A percentile compares a stretch with the other conserved stretches of the same genome.
These are phyloP conservation scores for Lotmaria passim DNA, from an alignment of 208 protist genomes.

Conservation along the genomic window DNA sequence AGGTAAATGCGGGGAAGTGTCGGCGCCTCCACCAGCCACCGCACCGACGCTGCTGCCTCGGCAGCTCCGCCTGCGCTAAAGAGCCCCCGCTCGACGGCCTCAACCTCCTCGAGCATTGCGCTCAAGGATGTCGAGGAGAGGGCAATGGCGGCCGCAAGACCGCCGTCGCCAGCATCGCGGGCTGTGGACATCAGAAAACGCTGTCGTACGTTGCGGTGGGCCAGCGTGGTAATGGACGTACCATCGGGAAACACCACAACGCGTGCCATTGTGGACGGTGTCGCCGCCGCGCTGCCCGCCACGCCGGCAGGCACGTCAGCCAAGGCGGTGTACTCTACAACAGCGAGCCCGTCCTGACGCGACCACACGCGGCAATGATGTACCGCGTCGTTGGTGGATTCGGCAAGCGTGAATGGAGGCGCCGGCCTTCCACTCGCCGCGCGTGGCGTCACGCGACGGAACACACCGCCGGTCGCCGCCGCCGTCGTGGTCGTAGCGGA, in stretches of 20 bases:
- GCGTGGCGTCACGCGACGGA: conserved; percentile 18
- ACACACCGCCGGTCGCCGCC: background rate
- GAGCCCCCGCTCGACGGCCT: conserved; percentile 25
- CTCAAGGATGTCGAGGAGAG: conserved; percentile 30
- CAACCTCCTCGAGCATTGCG: conserved; percentile 29
- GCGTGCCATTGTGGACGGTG: conserved; percentile 20
- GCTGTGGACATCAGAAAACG: background rate
- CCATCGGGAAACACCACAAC: conserved; percentile 37
- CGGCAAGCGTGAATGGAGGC: conserved; percentile 28
- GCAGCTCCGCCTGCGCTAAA: background rate
- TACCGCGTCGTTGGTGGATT: conserved; percentile 53
- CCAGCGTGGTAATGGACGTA: conserved; percentile 37
- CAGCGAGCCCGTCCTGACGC: conserved; percentile 67
- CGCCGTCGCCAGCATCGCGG: background rate
- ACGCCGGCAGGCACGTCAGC: conserved; percentile 1
- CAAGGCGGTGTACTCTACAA: conserved; percentile 51
- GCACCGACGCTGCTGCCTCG: conserved; percentile 29
- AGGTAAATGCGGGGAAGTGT: conserved; percentile 79
- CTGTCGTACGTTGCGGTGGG: conserved; percentile 22
- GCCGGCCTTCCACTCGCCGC: background rate
- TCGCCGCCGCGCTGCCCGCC: background rate
- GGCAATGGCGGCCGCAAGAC: conserved; percentile 7
- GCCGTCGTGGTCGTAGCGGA: background rate
- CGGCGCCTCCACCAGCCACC: conserved; percentile 72
- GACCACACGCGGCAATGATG: conserved; percentile 61